phyloP scores from a whole-genome alignment of 2,329 filamentous ascomycete genomes.

The Xylariaceae sp. region DNA sequence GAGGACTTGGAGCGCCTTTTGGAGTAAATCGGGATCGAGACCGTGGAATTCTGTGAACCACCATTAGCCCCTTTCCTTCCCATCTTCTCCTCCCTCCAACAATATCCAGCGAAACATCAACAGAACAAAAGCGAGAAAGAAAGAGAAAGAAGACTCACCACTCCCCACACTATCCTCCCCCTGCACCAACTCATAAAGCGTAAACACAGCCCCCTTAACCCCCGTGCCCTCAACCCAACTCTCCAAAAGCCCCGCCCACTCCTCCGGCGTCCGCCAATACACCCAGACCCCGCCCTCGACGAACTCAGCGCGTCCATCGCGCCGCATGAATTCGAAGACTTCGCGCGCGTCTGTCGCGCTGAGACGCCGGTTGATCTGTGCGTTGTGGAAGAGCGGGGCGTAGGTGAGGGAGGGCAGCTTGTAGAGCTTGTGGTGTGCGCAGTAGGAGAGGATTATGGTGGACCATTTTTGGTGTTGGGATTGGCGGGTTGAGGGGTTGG shows the following conservation, averaged over 20 bases:
- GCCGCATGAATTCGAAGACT: constrained; percentile 55
- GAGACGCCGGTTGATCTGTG: constrained; percentile 47
- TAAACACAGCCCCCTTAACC: constrained; percentile 83
- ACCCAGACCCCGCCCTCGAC: constrained; percentile 52
- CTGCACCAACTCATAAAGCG: constrained; percentile 84
- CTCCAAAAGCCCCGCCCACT: constrained; percentile 79
- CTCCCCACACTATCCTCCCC: constrained; percentile 72
- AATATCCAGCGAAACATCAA: background rate
- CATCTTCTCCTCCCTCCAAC: background rate
- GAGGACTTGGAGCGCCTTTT: constrained; percentile 71
- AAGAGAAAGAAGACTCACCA: constrained; percentile 42
- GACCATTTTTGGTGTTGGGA: constrained; percentile 82
- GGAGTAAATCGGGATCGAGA: constrained; percentile 78
- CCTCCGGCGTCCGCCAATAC: constrained; percentile 81
- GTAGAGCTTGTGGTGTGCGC: constrained; percentile 70
- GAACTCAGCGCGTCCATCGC: constrained; percentile 62
- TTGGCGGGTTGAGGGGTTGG: constrained; percentile 66
- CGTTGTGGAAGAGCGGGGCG: constrained; percentile 56
- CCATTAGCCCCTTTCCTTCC: background rate
- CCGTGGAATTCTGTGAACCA: constrained; percentile 75
- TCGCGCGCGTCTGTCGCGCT: constrained; percentile 48
- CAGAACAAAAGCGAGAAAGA: too few species aligned
- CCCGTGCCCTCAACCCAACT: constrained; percentile 82
- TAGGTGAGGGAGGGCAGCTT: constrained; percentile 52
- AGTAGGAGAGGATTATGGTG: constrained; percentile 78